Base-by-base conservation (phyloP, 1,284 basidiomycete species). In the Sutorius eximius region DNA sequence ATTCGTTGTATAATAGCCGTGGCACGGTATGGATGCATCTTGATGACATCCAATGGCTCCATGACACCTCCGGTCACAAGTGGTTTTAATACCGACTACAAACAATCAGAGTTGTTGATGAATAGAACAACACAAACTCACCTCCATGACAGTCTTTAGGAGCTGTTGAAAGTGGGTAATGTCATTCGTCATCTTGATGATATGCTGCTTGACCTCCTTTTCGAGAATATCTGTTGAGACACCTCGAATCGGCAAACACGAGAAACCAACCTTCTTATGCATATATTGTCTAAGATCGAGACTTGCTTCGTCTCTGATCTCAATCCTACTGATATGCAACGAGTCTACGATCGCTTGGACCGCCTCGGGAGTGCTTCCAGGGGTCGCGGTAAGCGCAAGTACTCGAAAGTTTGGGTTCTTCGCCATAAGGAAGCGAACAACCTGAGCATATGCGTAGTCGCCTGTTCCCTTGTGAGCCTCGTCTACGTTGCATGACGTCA, bases 391-490 rank as follows among this genome's bases (percentile, higher is more conserved):
- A 18, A 99, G 80, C 1, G 95, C 97, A 8, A 99, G 79, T 2
- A 99, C 80, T 15, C 97, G 87, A 67, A 98, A 97, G 73, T 95
- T 85, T 0, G 94, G 94, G 62, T 98, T 98, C 71, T 89, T 91
- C 0, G 91, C 86, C 86, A 95, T 98, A 65, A 99, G 81, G 61
- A 82, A 93, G 10, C 93, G 88, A 46, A 99, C 80, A 49, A 95
- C 87, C 63, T 92, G 89, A 51, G 90, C 90, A 69, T 99, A 99
- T 2, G 96, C 88, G 64, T 97, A 97, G 55, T 90, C 88, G 3
- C 97, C 96, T 0, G 90, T 93, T 1, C 93, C 96, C 65, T 89
- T 86, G 72, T 99, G 97, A 0, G 97, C 97, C 69, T 99, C 97
- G 64, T 99, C 96, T 94, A 60, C 22, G 55, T 37, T 37, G 46